Base-by-base conservation (phyloP, 2,329 filamentous ascomycete genomes). In the Coniochaeta sp. region DNA sequence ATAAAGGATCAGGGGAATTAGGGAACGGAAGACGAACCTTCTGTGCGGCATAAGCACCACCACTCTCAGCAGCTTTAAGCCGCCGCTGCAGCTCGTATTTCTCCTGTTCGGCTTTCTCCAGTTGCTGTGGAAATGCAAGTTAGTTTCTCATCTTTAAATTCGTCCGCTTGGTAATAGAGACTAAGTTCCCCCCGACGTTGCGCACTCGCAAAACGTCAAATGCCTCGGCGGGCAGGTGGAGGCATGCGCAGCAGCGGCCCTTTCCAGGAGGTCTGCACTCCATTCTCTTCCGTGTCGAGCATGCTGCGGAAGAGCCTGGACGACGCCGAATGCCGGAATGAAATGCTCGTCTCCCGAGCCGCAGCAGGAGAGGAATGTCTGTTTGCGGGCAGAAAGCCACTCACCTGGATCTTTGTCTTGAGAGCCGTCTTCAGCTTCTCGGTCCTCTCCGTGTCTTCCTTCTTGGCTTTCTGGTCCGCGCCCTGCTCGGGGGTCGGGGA, bases 341-440 rank as follows among this genome's bases (percentile, higher is more conserved):
- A 52, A 28, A 5, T 30, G 2, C 47, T 30, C 9, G 2, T 2
- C 24, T 52, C 16, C 14, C 47, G 22, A 17, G 24, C 17, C 26
- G 14, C 24, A 24, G 30, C 24, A 36, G 54, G 54, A 14, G 54
- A 56, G n/a, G 54, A 16, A n/a, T 4, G 12, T 10, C 28, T 28
- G 5, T 2, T 56, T 58, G 62, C 62, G 12, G 47, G 47, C 9
- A 30, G 14, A 17, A 30, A 14, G 24, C 47, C 7, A 75, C 82
- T 81, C 72, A 86, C 84, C 80, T 86, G 80, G 64, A 82, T 82
- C 68, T 83, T 75, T 70, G 83, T 77, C 70, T 79, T 79, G 64
- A 85, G 77, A 55, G 79, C 78, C 57, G 76, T 72, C 55, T 81
- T 79, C 55, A 86, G 75, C 74, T 85, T 85, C 67, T 84, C 81